phyloP scores from a whole-genome alignment of 148 eudicot species.

The Dysphania ambrosioides region DNA sequence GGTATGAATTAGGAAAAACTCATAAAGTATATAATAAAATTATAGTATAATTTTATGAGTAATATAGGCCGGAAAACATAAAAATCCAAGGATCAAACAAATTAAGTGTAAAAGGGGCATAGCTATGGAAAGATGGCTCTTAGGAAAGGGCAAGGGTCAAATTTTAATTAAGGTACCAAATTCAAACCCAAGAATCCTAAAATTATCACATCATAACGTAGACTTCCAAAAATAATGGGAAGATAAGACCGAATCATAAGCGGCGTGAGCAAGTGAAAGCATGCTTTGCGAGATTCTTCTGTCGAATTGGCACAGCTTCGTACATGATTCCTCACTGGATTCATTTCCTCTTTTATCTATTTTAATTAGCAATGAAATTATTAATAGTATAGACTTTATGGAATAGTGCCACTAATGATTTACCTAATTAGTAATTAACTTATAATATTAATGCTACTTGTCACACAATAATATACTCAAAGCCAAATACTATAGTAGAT shows the following conservation, averaged over 20 bases:
- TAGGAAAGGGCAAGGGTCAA: conserved; percentile 11
- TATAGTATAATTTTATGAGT: neutral
- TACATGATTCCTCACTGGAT: conserved; percentile 17
- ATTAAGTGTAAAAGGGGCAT: neutral
- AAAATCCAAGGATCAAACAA: neutral
- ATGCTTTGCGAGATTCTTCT: conserved; percentile 9
- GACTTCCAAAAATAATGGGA: neutral
- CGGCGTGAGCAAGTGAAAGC: conserved; percentile 23
- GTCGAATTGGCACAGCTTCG: neutral
- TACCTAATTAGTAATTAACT: neutral
- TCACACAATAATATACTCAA: neutral
- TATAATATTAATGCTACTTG: neutral
- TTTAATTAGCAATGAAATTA: neutral
- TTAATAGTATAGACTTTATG: conserved; percentile 1
- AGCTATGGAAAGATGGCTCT: conserved; percentile 2
- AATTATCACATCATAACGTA: neutral
- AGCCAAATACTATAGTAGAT: neutral
- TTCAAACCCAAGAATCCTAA: conserved; percentile 6
- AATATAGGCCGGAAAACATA: neutral
- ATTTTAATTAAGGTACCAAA: neutral
- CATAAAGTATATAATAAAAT: too few species aligned
- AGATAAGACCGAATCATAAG: conserved; percentile 21
- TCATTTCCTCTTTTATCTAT: neutral
- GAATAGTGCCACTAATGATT: conserved; percentile 1
- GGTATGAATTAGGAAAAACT: too few species aligned